Base-by-base conservation (phyloP, 2,329 filamentous ascomycete species). In the Fusarium nematophilum region DNA sequence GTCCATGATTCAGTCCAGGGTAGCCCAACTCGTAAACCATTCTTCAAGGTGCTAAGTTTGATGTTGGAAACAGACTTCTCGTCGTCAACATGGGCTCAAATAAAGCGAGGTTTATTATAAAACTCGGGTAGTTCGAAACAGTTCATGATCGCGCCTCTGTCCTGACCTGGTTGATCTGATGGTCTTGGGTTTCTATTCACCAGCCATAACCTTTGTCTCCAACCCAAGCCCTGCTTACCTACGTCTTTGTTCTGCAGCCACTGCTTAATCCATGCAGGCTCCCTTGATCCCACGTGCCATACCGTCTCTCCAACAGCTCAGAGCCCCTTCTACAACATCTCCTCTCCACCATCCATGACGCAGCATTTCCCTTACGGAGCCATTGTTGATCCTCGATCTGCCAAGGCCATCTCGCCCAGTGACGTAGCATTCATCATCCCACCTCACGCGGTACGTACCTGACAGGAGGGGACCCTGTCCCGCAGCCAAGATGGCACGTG, bases 381-480 rank as follows among this genome's bases (percentile, higher is more conserved):
- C 21, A 21, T 53, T 36, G 17, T 54, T 18, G 26, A 8, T n/a
- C 25, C 34, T 30, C 25, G 29, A 53, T 23, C 26, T 63, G 62
- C 62, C 62, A 65, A 64, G 62, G 59, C 44, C 17, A 38, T 29
- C 61, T 45, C 39, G 33, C 47, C 46, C 39, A 54, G 63, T 65
- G 63, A 65, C 63, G 63, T 65, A 54, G 53, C 54, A 40, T 56
- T 17, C 46, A 42, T 42, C 44, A 47, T 47, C 44, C 44, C 33
- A 17, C 46, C 38, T 38, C 37, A 54, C n/a, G 46, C 21, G 33
- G 39, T 55, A 55, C 52, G 62, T 66, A 52, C 62, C 59, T 66
- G 52, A 37, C 30, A 18, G 46, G 40, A 40, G 40, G 57, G 57
- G 57, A 53, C 57, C 64, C 60, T 67, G 61, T 53, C 43, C 54